Evolutionary conservation across 495 filamentous ascomycete genomes (phyloP).

Genomic region (Penicillium mononematosum): DNA sequence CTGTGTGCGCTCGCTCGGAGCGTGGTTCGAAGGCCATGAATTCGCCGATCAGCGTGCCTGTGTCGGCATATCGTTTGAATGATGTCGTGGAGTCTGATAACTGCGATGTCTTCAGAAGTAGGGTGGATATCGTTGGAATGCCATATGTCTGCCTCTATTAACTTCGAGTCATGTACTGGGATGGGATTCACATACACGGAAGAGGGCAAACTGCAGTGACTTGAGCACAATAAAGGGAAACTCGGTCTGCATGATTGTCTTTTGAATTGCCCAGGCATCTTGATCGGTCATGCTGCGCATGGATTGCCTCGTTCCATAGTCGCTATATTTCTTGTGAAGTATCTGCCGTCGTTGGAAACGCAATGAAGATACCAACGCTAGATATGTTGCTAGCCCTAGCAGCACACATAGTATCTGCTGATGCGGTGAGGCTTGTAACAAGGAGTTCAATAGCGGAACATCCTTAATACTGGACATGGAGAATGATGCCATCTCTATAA

Average conservation of each 20-base stretch:
- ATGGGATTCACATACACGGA: constrained; percentile 43
- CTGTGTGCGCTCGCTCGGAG: constrained; percentile 49
- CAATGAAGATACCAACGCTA: constrained; percentile 29
- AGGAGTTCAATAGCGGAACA: background rate
- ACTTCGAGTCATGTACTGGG: background rate
- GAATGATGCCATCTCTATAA: constrained; percentile 3
- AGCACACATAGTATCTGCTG: constrained; percentile 12
- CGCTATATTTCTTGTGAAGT: constrained; percentile 46
- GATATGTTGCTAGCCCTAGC: constrained; percentile 20
- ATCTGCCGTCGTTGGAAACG: constrained; percentile 47
- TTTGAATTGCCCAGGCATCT: constrained; percentile 57
- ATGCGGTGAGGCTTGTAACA: constrained; percentile 3
- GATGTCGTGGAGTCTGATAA: constrained; percentile 50
- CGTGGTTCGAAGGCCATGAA: constrained; percentile 48
- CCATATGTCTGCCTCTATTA: constrained; percentile 56
- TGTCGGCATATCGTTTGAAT: constrained; percentile 64
- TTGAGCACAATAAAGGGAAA: constrained; percentile 55
- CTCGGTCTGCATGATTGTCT: constrained; percentile 47
- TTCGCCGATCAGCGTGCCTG: constrained; percentile 56
- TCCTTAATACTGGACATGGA: background rate
- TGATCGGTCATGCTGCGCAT: constrained; percentile 57
- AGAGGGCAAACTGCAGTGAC: constrained; percentile 61
- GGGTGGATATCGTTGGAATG: constrained; percentile 59
- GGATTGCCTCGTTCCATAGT: constrained; percentile 44
- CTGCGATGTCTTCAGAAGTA: constrained; percentile 58